phyloP scores from a whole-genome alignment of 805 yeast species.

The Sugiyamaella mastotermitis region DNA sequence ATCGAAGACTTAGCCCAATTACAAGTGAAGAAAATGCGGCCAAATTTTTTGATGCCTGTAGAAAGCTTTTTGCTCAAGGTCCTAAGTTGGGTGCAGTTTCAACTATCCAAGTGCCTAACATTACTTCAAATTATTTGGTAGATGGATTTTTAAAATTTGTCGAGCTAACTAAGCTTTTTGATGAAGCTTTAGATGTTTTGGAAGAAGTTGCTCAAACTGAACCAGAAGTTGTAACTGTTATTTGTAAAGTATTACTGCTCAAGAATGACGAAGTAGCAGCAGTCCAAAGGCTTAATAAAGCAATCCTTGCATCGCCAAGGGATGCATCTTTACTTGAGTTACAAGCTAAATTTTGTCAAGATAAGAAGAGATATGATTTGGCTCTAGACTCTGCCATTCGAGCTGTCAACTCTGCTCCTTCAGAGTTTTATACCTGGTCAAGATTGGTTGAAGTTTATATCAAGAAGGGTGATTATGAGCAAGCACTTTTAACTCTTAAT shows the following conservation, averaged over 20 bases:
- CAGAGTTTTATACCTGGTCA: conserved; percentile 72
- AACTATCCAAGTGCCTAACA: conserved; percentile 62
- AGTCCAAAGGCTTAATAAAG: conserved; percentile 37
- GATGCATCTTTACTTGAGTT: conserved; percentile 52
- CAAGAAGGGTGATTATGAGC: conserved; percentile 45
- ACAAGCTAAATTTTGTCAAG: conserved; percentile 59
- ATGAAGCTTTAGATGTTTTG: conserved; percentile 55
- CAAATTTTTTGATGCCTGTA: conserved; percentile 59
- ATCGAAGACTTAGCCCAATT: conserved; percentile 78
- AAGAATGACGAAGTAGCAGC: conserved; percentile 45
- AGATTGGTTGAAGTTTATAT: conserved; percentile 56
- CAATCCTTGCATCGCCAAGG: conserved; percentile 41
- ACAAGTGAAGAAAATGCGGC: conserved; percentile 41
- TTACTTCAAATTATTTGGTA: conserved; percentile 60
- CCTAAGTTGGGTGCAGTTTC: conserved; percentile 59
- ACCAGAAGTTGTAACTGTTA: conserved; percentile 47
- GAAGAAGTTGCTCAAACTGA: conserved; percentile 45
- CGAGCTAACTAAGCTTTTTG: conserved; percentile 59
- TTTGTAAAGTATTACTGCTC: conserved; percentile 36
- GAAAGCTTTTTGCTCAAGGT: conserved; percentile 59
- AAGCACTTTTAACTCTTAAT: conserved; percentile 64
- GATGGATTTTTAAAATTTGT: conserved; percentile 66
- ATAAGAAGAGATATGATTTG: conserved; percentile 45
- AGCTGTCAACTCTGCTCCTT: conserved; percentile 63
- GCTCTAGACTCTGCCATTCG: conserved; percentile 56